Base-by-base conservation (phyloP, 106 monocot species). In the Dendrobium catenatum region DNA sequence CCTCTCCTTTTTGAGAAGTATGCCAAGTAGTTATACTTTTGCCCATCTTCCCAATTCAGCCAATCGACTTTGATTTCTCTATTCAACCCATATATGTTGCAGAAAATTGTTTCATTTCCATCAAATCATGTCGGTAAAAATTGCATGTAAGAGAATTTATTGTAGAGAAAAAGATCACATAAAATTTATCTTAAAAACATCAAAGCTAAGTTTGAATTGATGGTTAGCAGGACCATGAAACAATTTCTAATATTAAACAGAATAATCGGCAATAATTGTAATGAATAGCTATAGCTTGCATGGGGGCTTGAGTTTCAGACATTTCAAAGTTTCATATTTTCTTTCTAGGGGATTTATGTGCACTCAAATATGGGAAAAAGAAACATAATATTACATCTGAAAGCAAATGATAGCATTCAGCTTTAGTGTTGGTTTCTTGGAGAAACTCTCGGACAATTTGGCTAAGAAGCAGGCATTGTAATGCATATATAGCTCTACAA, bases 401-500 rank as follows among this genome's bases (percentile, higher is more conserved):
- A 70, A 10, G 9, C 33, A 70, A 70, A 70, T 31, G 9, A 70
- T 70, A 16, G 37, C 8, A 37, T 37, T 37, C 13, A 70, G 70
- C 70, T 70, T 31, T 37, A 70, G 70, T 70, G 17, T 37, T 70
- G 70, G 70, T 37, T 66, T 33, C 37, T 70, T 31, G 70, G n/a
- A 70, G 27, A 66, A 66, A 31, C 70, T 27, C 70, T 33, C 70
- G 2, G 20, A 37, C 33, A 31, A 33, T 2, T 70, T 70, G 64
- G 27, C 40, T 70, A n/a, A 22, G 61, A n/a, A 61, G 9, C 27
- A 70, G 70, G 70, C 70, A 70, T 8, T 70, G 33, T 70, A 70
- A 37, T 8, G 33, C 70, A 27, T 70, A 18, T 19, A 43, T 42
- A 42, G 76, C 76, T 51, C 13, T 51, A 74, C 19, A 24, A 51